A percentile compares a stretch with the other conserved stretches of the same genome.
These are phyloP conservation scores for Blastobotrys ciferrii DNA, from an alignment of 1,139 yeast genomes.

Conservation along the genomic window DNA sequence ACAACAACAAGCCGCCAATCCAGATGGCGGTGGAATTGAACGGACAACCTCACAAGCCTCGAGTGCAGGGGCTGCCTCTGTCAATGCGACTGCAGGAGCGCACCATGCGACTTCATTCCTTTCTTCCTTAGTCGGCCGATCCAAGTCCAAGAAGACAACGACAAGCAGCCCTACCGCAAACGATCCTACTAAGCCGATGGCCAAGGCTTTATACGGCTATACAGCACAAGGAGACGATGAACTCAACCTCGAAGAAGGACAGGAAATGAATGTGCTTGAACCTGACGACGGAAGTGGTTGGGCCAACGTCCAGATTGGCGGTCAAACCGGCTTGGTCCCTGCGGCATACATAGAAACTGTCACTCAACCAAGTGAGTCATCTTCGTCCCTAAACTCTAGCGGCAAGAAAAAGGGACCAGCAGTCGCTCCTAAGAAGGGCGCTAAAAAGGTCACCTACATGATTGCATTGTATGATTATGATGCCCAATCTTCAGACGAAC, in stretches of 20 bases:
- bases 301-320: slow-evolving; percentile 59
- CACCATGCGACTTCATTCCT: slow-evolving; percentile 19
- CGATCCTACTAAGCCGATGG: slow-evolving; percentile 31
- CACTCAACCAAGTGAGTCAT: slow-evolving; percentile 13
- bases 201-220: slow-evolving; percentile 66
- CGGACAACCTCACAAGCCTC: slow-evolving; percentile 5
- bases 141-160: slow-evolving; percentile 6
- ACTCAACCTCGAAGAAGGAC: slow-evolving; percentile 59
- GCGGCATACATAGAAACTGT: slow-evolving; percentile 63
- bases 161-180: slow-evolving; percentile 21
- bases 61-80: slow-evolving; percentile 6
- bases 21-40: slow-evolving; percentile 5
- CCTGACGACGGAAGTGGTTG: slow-evolving; percentile 93
- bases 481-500: slow-evolving; percentile 83
- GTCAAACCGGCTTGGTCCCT: slow-evolving; percentile 78
- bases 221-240: slow-evolving; percentile 76
- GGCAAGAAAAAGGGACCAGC: slow-evolving; percentile 63
- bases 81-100: slow-evolving; percentile 8
- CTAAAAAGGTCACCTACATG: slow-evolving; percentile 58
- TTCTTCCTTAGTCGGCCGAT: slow-evolving; percentile 20
- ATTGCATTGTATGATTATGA: slow-evolving; percentile 75
- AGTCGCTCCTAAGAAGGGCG: slow-evolving; percentile 83
- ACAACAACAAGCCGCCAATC: slow-evolving; percentile 7
- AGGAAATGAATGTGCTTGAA: slow-evolving; percentile 54
- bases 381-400: slow-evolving; percentile 6